phyloP scores from a whole-genome alignment of 2,329 filamentous ascomycete species.

The Sporothrix schenckii region DNA sequence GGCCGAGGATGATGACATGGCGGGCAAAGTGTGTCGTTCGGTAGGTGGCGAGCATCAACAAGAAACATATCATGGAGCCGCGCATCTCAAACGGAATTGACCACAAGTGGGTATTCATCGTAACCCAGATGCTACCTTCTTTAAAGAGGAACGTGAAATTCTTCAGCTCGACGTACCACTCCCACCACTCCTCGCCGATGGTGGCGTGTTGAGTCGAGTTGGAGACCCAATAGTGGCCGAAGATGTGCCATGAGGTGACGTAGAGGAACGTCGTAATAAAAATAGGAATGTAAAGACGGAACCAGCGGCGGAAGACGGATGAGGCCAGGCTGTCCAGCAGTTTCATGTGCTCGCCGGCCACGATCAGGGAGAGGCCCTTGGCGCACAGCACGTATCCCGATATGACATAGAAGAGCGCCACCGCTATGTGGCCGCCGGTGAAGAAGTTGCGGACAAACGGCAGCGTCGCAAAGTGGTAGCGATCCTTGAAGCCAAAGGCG shows the following conservation, averaged over 20 bases:
- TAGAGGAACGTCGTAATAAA: conserved; percentile 59
- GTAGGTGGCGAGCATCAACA: conserved; percentile 59
- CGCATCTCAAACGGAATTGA: conserved; percentile 66
- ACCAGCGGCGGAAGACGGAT: conserved; percentile 54
- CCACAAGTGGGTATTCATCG: conserved; percentile 64
- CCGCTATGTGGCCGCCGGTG: conserved; percentile 63
- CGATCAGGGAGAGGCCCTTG: conserved; percentile 54
- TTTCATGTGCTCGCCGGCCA: conserved; percentile 48
- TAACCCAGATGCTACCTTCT: conserved; percentile 59
- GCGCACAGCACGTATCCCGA: conserved; percentile 59
- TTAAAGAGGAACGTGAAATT: conserved; percentile 71
- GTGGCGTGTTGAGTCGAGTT: conserved; percentile 46
- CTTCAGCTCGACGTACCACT: conserved; percentile 60
- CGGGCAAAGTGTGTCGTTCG: conserved; percentile 58
- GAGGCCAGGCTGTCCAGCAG: conserved; percentile 52
- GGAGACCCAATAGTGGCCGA: conserved; percentile 50
- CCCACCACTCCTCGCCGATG: conserved; percentile 55
- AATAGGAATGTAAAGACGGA: conserved; percentile 56
- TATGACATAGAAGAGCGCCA: conserved; percentile 55
- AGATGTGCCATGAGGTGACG: conserved; percentile 56
- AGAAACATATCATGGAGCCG: conserved; percentile 67
- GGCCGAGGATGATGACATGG: conserved; percentile 54
- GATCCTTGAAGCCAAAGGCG: conserved; percentile 54
- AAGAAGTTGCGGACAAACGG: conserved; percentile 64
- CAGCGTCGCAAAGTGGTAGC: conserved; percentile 55